These are phyloP conservation scores for Lippia alba DNA, from an alignment of 305 asterid genomes.

Conservation along the genomic window DNA sequence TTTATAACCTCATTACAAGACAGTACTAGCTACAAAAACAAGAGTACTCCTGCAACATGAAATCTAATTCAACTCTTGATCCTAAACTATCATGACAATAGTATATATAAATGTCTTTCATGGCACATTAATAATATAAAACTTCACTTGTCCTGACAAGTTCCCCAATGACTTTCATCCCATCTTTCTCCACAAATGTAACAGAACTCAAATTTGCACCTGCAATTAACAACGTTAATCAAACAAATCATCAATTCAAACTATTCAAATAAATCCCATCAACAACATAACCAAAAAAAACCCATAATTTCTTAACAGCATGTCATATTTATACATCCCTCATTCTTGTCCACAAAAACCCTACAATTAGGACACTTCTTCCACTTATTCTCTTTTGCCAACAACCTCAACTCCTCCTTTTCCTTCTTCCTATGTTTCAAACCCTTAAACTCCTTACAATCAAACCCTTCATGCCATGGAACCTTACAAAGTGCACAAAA, in stretches of 20 bases:
- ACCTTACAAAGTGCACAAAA: constrained; percentile 50
- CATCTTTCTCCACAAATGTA: constrained; percentile 47
- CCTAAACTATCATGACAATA: neutral
- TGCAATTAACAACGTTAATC: constrained; percentile 23
- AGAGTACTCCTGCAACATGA: neutral
- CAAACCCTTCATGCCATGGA: constrained; percentile 52
- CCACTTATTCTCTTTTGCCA: constrained; percentile 51
- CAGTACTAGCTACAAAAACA: neutral
- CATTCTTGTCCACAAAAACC: constrained; percentile 50
- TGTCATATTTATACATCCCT: constrained; percentile 50
- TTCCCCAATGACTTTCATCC: constrained; percentile 41
- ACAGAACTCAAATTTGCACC: constrained; percentile 55
- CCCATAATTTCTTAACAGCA: constrained; percentile 45
- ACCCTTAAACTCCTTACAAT: constrained; percentile 40
- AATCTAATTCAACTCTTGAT: neutral
- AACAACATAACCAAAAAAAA: neutral
- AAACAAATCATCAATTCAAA: neutral
- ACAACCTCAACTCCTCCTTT: constrained; percentile 35
- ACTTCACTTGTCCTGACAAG: constrained; percentile 23
- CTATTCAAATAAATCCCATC: neutral
- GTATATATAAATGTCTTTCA: neutral
- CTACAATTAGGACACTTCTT: constrained; percentile 47
- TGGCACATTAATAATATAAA: no score
- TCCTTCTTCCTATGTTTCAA: constrained; percentile 22
- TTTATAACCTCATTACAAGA: neutral